Percentiles rank a stretch among this genome's conserved stretches.
phyloP scores from a whole-genome alignment of 108 stramenopile genomes.

The Skeletonema menzelii region DNA sequence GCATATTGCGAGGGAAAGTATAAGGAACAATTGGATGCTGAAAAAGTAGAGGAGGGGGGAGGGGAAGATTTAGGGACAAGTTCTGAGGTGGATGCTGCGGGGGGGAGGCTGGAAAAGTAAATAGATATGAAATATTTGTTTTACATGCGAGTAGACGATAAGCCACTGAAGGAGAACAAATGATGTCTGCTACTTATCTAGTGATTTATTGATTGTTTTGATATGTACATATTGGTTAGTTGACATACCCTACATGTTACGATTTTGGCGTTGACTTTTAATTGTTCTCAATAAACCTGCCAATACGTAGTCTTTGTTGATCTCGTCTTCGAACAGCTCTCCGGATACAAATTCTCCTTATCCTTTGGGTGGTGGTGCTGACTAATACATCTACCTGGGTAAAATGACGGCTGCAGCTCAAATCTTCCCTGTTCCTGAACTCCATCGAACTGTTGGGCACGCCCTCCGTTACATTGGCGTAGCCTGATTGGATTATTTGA shows the following conservation, averaged over 20 bases:
- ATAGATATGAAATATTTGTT: not conserved
- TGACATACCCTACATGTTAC: not conserved
- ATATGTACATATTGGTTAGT: not conserved
- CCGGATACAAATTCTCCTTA: conserved; percentile 9
- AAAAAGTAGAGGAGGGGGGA: conserved; percentile 12
- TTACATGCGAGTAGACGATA: not conserved
- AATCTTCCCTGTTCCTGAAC: conserved; percentile 2
- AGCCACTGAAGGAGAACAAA: not conserved
- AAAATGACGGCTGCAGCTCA: conserved; percentile 2
- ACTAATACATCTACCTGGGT: conserved; percentile 1
- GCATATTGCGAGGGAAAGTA: not conserved
- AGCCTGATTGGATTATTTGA: conserved; percentile 1
- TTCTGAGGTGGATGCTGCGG: not conserved
- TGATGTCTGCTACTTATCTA: not conserved
- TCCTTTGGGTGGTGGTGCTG: conserved; percentile 22
- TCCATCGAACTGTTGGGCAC: conserved; percentile 7
- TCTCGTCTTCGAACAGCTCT: conserved; percentile 14
- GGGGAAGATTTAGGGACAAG: not conserved
- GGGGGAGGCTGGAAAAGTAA: not conserved
- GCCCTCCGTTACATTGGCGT: conserved; percentile 3
- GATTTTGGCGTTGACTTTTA: not conserved
- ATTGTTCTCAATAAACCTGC: conserved; percentile 3
- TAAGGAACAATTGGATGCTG: not conserved
- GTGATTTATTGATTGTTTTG: no score
- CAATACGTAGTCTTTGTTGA: conserved; percentile 14